phyloP scores from a whole-genome alignment of 1,284 basidiomycete species.

The Chalciporus sp. region DNA sequence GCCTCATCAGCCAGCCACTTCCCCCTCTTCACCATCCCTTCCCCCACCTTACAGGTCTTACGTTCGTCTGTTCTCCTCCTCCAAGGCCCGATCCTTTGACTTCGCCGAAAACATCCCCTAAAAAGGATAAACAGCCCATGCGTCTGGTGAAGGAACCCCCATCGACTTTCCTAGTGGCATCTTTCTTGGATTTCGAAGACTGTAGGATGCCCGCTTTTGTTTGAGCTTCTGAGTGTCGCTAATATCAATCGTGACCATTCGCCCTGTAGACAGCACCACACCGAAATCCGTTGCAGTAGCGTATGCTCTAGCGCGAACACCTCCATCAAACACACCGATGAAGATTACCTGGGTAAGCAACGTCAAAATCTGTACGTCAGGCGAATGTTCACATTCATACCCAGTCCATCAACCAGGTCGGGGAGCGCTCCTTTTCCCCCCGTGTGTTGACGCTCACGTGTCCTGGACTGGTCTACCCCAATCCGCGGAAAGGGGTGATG shows the following conservation, averaged over 20 bases:
- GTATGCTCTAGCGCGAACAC: constrained; percentile 40
- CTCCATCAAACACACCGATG: constrained; percentile 16
- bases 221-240: neutral
- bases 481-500: constrained; percentile 30
- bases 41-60: constrained; percentile 44
- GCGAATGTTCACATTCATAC: constrained; percentile 11
- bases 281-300: constrained; percentile 51
- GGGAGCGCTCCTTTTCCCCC: constrained; percentile 43
- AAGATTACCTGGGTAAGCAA: constrained; percentile 36
- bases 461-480: constrained; percentile 28
- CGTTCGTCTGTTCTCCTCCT: constrained; percentile 48
- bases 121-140: constrained; percentile 31
- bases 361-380: constrained; percentile 1
- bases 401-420: constrained; percentile 38
- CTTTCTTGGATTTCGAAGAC: constrained; percentile 59
- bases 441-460: constrained; percentile 45
- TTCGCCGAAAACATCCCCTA: constrained; percentile 35
- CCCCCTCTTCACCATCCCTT: constrained; percentile 42
- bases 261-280: constrained; percentile 43
- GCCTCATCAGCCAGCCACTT: constrained; percentile 47
- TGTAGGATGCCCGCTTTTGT: constrained; percentile 44
- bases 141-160: constrained; percentile 31
- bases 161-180: constrained; percentile 51
- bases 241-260: neutral
- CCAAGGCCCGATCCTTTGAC: constrained; percentile 23